Evolutionary conservation across 192 early-diverging fungal species (phyloP).

Genomic region (Backusella luteola): DNA sequence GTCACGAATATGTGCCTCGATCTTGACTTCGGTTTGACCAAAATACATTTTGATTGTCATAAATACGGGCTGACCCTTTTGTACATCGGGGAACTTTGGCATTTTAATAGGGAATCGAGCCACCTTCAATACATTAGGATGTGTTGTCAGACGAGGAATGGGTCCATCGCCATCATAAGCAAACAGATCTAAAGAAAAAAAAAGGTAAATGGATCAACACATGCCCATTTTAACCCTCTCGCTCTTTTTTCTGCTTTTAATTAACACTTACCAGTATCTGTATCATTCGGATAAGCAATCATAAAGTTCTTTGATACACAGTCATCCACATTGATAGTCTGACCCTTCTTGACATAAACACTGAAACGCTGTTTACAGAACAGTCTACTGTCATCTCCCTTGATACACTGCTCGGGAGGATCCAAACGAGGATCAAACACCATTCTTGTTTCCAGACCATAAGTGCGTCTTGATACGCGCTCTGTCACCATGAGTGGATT

Average conservation of each 20-base stretch:
- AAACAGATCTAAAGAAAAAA: conserved; percentile 30
- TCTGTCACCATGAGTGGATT: conserved; percentile 50
- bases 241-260: background rate
- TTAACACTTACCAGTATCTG: conserved; percentile 38
- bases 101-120: conserved; percentile 42
- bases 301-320: conserved; percentile 54
- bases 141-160: conserved; percentile 34
- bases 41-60: conserved; percentile 51
- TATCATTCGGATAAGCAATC: conserved; percentile 44
- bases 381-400: conserved; percentile 45
- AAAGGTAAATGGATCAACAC: background rate
- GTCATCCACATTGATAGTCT: conserved; percentile 47
- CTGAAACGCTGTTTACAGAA: conserved; percentile 41
- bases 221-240: background rate
- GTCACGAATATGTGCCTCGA: conserved; percentile 43
- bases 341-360: conserved; percentile 41
- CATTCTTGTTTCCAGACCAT: conserved; percentile 54
- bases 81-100: conserved; percentile 37
- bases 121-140: conserved; percentile 35
- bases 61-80: conserved; percentile 47
- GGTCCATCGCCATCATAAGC: conserved; percentile 33
- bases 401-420: conserved; percentile 47
- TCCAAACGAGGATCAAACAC: conserved; percentile 49
- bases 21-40: conserved; percentile 54
- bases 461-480: conserved; percentile 50